Percentiles rank a stretch among this genome's conserved stretches.
These are phyloP conservation scores for Mimosa pudica DNA, from an alignment of 306 rosid genomes.

Conservation along the genomic window DNA sequence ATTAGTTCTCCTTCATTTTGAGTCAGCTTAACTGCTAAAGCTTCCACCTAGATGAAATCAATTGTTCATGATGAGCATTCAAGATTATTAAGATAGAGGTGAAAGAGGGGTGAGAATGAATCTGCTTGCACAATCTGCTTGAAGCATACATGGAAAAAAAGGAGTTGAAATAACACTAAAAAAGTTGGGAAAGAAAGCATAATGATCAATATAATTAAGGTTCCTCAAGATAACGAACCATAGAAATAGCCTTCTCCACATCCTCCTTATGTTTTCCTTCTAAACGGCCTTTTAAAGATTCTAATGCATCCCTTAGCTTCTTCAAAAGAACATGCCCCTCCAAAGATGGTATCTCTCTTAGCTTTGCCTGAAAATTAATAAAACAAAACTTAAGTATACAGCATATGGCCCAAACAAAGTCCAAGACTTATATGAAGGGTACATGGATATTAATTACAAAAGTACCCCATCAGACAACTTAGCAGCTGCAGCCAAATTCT, in stretches of 20 bases:
- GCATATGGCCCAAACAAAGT: slow-evolving; percentile 17
- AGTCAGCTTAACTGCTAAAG: slow-evolving; percentile 94
- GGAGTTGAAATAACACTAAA: neutral
- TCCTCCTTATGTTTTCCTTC: slow-evolving; percentile 86
- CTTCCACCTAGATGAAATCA: slow-evolving; percentile 76
- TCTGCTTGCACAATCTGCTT: slow-evolving; percentile 4
- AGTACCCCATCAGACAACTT: slow-evolving; percentile 88
- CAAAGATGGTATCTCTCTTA: slow-evolving; percentile 89
- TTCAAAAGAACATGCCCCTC: slow-evolving; percentile 98
- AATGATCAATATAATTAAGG: slow-evolving; percentile 3
- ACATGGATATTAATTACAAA: slow-evolving; percentile 25
- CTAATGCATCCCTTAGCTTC: slow-evolving; percentile 95
- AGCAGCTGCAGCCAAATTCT: slow-evolving; percentile 90
- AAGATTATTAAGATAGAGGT: slow-evolving; percentile 19
- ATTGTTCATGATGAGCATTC: slow-evolving; percentile 25
- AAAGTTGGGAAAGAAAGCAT: neutral
- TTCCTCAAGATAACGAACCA: slow-evolving; percentile 60
- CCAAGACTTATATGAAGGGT: slow-evolving; percentile 10
- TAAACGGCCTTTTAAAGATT: slow-evolving; percentile 72
- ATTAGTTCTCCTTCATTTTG: slow-evolving; percentile 97
- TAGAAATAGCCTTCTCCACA: slow-evolving; percentile 93
- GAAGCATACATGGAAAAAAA: slow-evolving; percentile 4
- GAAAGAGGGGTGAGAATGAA: slow-evolving; percentile 5
- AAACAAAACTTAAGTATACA: slow-evolving; percentile 10
- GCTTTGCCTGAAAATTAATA: slow-evolving; percentile 70